Evolutionary conservation across 805 yeast species (phyloP), one percentile per base, ranked within the genome.

Genomic region (Diddensiella santjacobensis): DNA sequence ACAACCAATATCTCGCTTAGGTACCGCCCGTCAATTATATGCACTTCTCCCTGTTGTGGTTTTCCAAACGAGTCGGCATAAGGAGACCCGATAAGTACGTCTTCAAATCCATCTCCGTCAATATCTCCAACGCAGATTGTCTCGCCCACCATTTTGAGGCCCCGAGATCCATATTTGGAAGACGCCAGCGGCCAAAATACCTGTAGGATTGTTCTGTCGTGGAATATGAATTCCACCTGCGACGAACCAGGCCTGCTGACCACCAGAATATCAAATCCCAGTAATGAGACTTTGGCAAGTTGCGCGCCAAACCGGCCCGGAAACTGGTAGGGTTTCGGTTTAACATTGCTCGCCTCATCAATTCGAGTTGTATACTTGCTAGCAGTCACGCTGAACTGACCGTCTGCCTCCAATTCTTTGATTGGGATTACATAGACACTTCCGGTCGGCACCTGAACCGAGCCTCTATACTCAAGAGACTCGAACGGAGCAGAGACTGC

Each of bases 401-500:
- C 31, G 31, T 13, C 31, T 8, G 11, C 11, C 15, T 10, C 19
- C 22, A 37, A 23, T 19, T 40, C 50, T 13, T 36, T 19, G 13
- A 45, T 26, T 19, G 49, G 45, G 17, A 55, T 49, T 15, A 57
- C 47, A 40, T 57, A 55, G 6, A 57, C 58, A 30, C 55, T 43
- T 15, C 59, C 59, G 2, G n/a, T 35, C 5, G 58, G 53, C 3
- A 44, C 44, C 5, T 48, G 20, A 11, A 26, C 23, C 11, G 18
- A 4, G 15, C 23, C 38, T 10, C 23, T 33, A 18, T 40, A 42
- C 1, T 26, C 44, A 4, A 45, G 26, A 6, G 48, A 39, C 47
- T 78, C 81, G 48, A 61, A 68, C 2, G 77, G 78, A 1, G 84
- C 72, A 1, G 81, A 72, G 1, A 80, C 67, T 0, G 81, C 83